Evolutionary conservation across 2,329 filamentous ascomycete species (phyloP).

Genomic region (Aspergillus brasiliensis): DNA sequence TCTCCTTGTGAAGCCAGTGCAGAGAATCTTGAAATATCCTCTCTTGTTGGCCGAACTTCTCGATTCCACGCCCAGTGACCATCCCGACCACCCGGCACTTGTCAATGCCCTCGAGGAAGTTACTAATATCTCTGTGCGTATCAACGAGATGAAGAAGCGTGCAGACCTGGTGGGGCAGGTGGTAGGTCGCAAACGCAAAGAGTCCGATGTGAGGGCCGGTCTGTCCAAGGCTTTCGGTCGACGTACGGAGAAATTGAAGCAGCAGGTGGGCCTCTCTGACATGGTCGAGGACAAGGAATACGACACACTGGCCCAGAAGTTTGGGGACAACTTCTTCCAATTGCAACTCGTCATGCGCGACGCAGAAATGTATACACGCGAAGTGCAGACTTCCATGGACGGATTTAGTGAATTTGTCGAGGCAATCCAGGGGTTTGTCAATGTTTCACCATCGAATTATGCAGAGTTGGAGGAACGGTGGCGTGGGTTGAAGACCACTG

Average conservation of each 20-base stretch:
- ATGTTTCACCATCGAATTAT: conserved; percentile 67
- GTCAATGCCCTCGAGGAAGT: conserved; percentile 72
- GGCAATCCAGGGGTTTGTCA: conserved; percentile 81
- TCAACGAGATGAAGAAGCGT: conserved; percentile 94
- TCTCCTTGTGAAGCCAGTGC: conserved; percentile 94
- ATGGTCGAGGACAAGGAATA: conserved; percentile 80
- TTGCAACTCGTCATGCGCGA: conserved; percentile 90
- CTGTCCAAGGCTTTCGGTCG: conserved; percentile 88
- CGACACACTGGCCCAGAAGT: conserved; percentile 77
- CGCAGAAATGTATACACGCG: conserved; percentile 88
- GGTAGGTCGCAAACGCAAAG: conserved; percentile 80
- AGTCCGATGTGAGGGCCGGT: conserved; percentile 82
- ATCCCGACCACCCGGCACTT: conserved; percentile 76
- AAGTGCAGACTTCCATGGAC: conserved; percentile 75
- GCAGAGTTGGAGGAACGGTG: conserved; percentile 92
- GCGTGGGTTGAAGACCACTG: conserved; percentile 84
- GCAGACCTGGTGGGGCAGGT: conserved; percentile 90
- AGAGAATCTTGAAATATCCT: conserved; percentile 91
- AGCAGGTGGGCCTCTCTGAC: conserved; percentile 64
- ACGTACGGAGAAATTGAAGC: conserved; percentile 81
- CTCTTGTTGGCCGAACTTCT: conserved; percentile 79
- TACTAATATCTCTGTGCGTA: conserved; percentile 63
- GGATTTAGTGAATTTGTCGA: conserved; percentile 78
- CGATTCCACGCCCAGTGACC: conserved; percentile 75
- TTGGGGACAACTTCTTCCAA: conserved; percentile 88